These are phyloP conservation scores for Candida quercuum DNA, from an alignment of 805 yeast species.

Conservation along the genomic window DNA sequence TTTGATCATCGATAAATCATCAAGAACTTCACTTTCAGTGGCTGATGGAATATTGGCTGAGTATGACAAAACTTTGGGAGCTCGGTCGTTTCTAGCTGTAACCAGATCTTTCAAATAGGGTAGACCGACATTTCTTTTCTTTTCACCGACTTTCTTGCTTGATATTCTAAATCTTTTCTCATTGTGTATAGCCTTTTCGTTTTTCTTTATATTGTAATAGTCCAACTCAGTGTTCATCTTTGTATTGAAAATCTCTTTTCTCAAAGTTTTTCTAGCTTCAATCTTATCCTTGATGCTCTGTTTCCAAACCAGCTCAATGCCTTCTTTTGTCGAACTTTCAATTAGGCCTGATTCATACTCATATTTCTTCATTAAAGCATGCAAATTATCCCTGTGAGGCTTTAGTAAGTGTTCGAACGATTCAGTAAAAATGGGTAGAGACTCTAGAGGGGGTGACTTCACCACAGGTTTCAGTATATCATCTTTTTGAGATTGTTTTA, in stretches of 20 bases:
- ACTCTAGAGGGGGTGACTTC: slow-evolving; percentile 6
- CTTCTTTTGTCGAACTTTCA: slow-evolving; percentile 12
- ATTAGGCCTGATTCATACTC: slow-evolving; percentile 16
- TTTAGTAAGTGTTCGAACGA: slow-evolving; percentile 14
- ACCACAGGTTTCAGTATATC: slow-evolving; percentile 3
- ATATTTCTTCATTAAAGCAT: slow-evolving; percentile 11
- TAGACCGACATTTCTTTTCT: slow-evolving; percentile 9
- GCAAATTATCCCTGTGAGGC: slow-evolving; percentile 11
- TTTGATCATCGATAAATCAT: slow-evolving; percentile 13
- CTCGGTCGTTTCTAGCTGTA: too few species aligned
- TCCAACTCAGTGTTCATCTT: slow-evolving; percentile 11
- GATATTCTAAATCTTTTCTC: slow-evolving; percentile 15
- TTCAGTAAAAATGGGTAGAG: slow-evolving; percentile 18
- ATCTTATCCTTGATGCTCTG: slow-evolving; percentile 15
- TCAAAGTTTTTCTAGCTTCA: slow-evolving; percentile 7
- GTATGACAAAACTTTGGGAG: background rate
- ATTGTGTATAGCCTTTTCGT: slow-evolving; percentile 3
- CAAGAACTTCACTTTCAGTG: slow-evolving; percentile 11
- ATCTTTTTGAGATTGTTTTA: background rate
- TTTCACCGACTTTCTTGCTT: slow-evolving; percentile 17
- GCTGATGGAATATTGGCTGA: slow-evolving; percentile 9
- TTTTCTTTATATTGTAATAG: slow-evolving; percentile 9
- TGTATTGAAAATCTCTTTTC: slow-evolving; percentile 1
- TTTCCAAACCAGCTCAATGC: slow-evolving; percentile 19
- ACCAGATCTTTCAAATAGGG: slow-evolving; percentile 3